phyloP scores from a whole-genome alignment of 305 asterid species.

The Fraxinus nigra region DNA sequence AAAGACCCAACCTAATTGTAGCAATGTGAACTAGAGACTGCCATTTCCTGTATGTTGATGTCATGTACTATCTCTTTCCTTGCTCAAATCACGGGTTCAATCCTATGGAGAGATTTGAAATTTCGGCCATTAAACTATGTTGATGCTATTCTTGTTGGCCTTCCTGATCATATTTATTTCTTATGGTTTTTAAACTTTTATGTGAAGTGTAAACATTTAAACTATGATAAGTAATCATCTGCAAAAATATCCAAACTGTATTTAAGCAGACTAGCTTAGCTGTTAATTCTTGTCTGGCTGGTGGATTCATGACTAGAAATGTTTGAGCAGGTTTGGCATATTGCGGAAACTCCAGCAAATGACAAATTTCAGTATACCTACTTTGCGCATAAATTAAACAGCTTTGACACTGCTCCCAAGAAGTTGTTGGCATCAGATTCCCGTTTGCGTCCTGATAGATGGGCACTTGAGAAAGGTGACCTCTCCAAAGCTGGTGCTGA shows the following conservation, averaged over 20 bases:
- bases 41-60: conserved; percentile 8
- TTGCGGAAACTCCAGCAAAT: conserved; percentile 63
- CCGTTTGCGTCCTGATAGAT: conserved; percentile 94
- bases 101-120: conserved; percentile 2
- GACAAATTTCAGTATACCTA: conserved; percentile 88
- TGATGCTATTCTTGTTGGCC: background rate
- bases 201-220: background rate
- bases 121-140: no score
- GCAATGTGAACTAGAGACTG: conserved; percentile 18
- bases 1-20: background rate
- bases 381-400: conserved; percentile 91
- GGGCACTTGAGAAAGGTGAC: conserved; percentile 96
- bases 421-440: conserved; percentile 90
- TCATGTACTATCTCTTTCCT: conserved; percentile 9
- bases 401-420: conserved; percentile 90
- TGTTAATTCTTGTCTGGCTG: background rate
- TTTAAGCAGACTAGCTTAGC: background rate
- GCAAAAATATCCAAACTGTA: background rate
- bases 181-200: background rate
- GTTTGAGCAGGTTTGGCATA: conserved; percentile 64
- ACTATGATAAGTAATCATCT: background rate
- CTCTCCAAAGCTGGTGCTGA: conserved; percentile 79
- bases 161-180: conserved; percentile 3
- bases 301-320: conserved; percentile 8
- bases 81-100: background rate